A percentile compares a stretch with the other conserved stretches of the same genome.
Evolutionary conservation across 768 basidiomycete genomes (phyloP).

Genomic region (Mycena venus): DNA sequence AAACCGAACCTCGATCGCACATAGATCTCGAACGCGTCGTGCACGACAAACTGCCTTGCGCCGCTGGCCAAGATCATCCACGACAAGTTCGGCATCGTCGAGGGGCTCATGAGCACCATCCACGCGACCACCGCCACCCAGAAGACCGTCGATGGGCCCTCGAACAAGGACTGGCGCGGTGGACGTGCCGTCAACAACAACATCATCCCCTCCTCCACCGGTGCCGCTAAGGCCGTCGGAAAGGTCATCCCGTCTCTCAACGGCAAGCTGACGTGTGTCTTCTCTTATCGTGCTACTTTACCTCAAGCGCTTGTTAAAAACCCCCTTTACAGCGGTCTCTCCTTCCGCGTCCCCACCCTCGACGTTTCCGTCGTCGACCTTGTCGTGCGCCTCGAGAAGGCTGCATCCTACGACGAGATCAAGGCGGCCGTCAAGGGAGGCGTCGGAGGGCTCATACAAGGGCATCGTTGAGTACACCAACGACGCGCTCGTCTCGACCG

Average conservation of each 20-base stretch:
- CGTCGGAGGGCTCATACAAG: constrained; percentile 77
- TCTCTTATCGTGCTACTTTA: not conserved
- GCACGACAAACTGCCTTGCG: constrained; percentile 99
- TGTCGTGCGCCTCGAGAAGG: constrained; percentile 91
- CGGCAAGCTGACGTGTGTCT: constrained; percentile 94
- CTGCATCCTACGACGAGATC: constrained; percentile 90
- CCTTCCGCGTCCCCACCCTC: constrained; percentile 97
- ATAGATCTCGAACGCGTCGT: constrained; percentile 97
- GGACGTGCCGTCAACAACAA: constrained; percentile 97
- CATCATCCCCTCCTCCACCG: constrained; percentile 99
- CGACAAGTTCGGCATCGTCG: constrained; percentile 96
- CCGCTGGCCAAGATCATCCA: constrained; percentile 98
- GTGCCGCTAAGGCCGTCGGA: constrained; percentile 98
- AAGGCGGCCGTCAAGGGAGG: constrained; percentile 86
- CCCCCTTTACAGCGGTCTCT: constrained; percentile 73
- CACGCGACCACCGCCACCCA: constrained; percentile 97
- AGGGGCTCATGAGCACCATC: constrained; percentile 99
- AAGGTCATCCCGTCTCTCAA: constrained; percentile 97
- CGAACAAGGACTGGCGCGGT: constrained; percentile 97
- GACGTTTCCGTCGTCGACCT: constrained; percentile 99
- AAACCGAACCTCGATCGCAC: not conserved
- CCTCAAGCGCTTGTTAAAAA: constrained; percentile 2
- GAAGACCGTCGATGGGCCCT: constrained; percentile 95
- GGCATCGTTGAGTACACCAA: constrained; percentile 93
- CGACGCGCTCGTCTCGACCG: constrained; percentile 93